Percentiles rank a stretch among this genome's conserved stretches.
Evolutionary conservation across 352 stramenopile genomes (phyloP).

Genomic region (Phytopythium litorale): DNA sequence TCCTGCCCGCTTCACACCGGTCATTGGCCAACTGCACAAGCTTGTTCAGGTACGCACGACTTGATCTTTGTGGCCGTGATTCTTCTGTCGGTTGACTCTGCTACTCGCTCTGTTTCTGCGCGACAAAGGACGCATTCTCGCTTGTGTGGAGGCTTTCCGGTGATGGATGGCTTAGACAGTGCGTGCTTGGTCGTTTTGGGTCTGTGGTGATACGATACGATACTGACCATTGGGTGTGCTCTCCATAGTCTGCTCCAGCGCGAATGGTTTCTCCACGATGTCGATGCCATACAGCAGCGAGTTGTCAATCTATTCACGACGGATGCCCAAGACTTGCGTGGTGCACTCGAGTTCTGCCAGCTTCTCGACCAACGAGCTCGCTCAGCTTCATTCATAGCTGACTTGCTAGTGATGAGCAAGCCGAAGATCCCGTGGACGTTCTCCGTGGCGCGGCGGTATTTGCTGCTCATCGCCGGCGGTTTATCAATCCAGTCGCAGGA

Average conservation of each 20-base stretch:
- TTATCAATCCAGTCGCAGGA: not conserved
- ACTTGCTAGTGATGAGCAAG: not conserved
- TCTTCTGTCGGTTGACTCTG: not conserved
- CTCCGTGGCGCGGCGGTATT: not conserved
- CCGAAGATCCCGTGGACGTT: not conserved
- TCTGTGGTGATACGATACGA: no score
- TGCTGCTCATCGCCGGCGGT: not conserved
- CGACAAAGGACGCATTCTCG: conserved; percentile 23
- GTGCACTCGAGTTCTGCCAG: conserved; percentile 4
- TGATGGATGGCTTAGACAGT: conserved; percentile 35
- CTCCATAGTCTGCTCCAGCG: conserved; percentile 15
- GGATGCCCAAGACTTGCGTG: conserved; percentile 6
- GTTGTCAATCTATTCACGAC: conserved; percentile 10
- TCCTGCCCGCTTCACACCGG: conserved; percentile 18
- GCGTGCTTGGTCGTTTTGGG: not conserved
- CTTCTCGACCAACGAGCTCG: not conserved
- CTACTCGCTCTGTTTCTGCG: not conserved
- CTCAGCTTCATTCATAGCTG: no score
- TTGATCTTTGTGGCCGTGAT: not conserved
- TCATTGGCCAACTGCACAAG: conserved; percentile 17
- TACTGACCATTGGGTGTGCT: not conserved
- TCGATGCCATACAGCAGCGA: conserved; percentile 9
- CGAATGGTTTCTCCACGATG: conserved; percentile 17
- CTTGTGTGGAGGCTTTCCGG: conserved; percentile 22
- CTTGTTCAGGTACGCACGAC: conserved; percentile 13